Base-by-base conservation (phyloP, 768 basidiomycete species). In the Daedaleopsis nitida region DNA sequence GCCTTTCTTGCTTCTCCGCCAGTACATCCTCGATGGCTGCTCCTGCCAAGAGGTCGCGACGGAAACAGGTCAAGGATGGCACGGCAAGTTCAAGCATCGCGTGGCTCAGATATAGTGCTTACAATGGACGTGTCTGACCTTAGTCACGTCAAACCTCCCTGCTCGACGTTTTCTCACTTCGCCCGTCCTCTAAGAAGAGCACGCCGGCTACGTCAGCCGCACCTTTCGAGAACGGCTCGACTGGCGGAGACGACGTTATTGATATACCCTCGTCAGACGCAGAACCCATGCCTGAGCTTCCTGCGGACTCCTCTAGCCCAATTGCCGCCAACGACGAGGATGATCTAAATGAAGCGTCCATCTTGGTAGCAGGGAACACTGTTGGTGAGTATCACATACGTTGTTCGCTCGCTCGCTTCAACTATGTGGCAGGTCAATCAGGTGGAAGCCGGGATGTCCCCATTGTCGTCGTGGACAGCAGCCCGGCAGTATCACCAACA, bases 401-500 rank as follows among this genome's bases (percentile, higher is more conserved):
- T 13, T 1, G 3, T 49, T 49, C 21, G 23, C 5, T 2, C 47
- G 13, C 12, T 24, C 14, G 19, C 21, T 8, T 27, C 10, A 13
- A 21, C 12, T 10, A 21, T 23, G 47, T 23, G 12, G 13, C 21
- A 49, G 34, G 19, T 6, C n/a, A n/a, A 19, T 24, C 48, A 52
- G 61, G 58, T n/a, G 68, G 69, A 50, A 78, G 74, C 54, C 73
- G 74, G 54, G 73, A 77, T 35, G 68, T 75, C 49, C 81, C 82
- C 17, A 81, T 83, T 56, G 21, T 64, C 5, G 63, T 82, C 43
- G 74, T 83, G 19, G 78, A 79, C 51, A 75, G 74, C 16, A 78
- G 80, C 43, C 79, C 81, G 16, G 57, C 75, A 11, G 75, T 43
- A 9, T 59, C 58, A 16, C 58, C 62, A 1, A 38, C 35, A 19